Percentiles rank a stretch among this genome's conserved stretches.
Evolutionary conservation across 192 early-diverging fungal genomes (phyloP).

Genomic region (Irineochytrium annulatum): DNA sequence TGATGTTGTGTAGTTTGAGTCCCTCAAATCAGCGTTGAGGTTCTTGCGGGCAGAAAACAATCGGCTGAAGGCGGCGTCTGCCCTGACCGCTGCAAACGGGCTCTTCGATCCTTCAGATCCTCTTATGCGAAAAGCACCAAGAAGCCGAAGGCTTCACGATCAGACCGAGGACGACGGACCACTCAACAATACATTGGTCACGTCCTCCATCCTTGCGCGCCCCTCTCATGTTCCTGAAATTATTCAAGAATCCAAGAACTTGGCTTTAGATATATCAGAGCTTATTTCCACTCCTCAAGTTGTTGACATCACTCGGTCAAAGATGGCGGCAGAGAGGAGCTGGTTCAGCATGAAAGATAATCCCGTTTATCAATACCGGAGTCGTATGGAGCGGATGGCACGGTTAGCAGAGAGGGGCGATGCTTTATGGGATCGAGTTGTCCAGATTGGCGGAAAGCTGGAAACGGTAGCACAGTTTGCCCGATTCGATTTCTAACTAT

Average conservation of each 20-base stretch:
- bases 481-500: no score
- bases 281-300: constrained; percentile 15
- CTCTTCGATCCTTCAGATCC: constrained; percentile 36
- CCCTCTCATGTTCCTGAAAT: constrained; percentile 16
- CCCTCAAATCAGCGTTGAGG: constrained; percentile 69
- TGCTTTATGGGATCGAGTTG: no score
- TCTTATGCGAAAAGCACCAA: constrained; percentile 28
- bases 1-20: constrained; percentile 47
- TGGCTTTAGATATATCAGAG: constrained; percentile 15
- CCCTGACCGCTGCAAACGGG: constrained; percentile 25
- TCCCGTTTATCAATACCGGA: no score
- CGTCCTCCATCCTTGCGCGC: constrained; percentile 5
- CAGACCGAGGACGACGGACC: background rate
- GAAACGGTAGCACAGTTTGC: no score
- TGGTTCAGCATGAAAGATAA: no score
- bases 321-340: no score
- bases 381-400: no score
- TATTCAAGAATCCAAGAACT: constrained; percentile 22
- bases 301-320: constrained; percentile 26
- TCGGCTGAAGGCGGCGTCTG: constrained; percentile 63
- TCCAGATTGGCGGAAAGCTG: no score
- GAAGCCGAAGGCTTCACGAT: constrained; percentile 6
- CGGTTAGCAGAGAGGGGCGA: no score
- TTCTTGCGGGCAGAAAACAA: constrained; percentile 81
- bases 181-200: background rate